Evolutionary conservation across 169 alveolate genomes (phyloP).

Genomic region (Perkinsus olseni): DNA sequence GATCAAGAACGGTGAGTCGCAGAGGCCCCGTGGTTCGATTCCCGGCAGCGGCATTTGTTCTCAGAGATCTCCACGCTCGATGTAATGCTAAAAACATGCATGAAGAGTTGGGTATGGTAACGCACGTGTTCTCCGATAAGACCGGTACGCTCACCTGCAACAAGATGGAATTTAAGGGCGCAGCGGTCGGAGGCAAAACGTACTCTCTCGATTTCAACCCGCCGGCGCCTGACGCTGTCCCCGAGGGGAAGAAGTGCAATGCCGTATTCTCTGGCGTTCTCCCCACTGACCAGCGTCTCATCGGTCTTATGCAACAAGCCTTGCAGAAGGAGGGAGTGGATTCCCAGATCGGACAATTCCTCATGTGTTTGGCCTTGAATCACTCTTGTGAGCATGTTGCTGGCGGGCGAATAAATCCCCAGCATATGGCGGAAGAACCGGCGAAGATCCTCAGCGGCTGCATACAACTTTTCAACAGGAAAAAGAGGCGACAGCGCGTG

Average conservation of each 20-base stretch:
- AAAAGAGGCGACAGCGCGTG: not conserved
- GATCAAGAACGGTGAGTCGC: not conserved
- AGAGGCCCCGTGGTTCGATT: not conserved
- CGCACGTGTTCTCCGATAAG: slow-evolving; percentile 27
- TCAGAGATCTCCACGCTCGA: not conserved
- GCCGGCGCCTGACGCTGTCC: not conserved
- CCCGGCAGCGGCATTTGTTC: not conserved
- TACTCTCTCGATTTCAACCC: not conserved
- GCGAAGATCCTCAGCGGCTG: not conserved
- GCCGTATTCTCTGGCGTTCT: not conserved
- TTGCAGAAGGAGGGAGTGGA: not conserved
- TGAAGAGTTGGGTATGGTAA: slow-evolving; percentile 6
- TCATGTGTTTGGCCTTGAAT: not conserved
- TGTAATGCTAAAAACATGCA: not conserved
- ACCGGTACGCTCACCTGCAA: slow-evolving; percentile 39
- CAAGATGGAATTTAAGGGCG: slow-evolving; percentile 22
- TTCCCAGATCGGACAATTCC: not conserved
- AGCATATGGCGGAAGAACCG: not conserved
- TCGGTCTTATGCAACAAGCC: not conserved
- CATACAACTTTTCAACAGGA: not conserved
- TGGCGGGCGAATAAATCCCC: not conserved
- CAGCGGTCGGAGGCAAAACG: not conserved
- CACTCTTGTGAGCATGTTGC: not conserved
- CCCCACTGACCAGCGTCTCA: not conserved
- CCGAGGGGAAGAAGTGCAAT: not conserved